phyloP scores from a whole-genome alignment of 1,284 basidiomycete species.

The Tilletia indica region DNA sequence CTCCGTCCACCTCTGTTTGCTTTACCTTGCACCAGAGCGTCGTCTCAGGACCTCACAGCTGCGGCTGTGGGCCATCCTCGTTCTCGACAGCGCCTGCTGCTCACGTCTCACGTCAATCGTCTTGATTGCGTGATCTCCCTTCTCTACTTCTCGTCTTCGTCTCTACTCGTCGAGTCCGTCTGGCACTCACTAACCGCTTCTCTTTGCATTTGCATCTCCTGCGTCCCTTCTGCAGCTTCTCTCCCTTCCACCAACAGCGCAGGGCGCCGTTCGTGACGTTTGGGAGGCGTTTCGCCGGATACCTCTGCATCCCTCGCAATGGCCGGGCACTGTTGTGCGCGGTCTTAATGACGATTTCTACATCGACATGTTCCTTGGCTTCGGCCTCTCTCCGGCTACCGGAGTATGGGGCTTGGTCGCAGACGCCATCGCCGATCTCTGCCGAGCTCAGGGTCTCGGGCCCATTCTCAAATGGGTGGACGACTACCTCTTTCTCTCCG shows the following conservation, averaged over 20 bases:
- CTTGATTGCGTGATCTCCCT: too few species aligned
- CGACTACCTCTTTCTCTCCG: slow-evolving; percentile 4
- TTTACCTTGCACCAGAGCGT: too few species aligned
- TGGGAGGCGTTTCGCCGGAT: background rate
- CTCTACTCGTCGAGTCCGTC: too few species aligned
- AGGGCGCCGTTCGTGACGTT: background rate
- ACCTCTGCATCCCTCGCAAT: background rate
- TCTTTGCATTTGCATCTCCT: background rate
- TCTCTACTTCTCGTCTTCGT: too few species aligned
- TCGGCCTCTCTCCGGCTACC: background rate
- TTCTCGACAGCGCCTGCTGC: too few species aligned
- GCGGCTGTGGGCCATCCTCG: too few species aligned
- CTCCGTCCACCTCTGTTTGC: too few species aligned
- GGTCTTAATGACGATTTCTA: background rate
- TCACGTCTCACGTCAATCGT: too few species aligned
- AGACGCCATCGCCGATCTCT: background rate
- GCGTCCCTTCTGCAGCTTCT: background rate
- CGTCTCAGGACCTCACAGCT: too few species aligned
- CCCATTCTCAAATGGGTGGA: slow-evolving; percentile 10
- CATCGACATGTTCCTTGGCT: slow-evolving; percentile 3
- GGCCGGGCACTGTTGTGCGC: background rate
- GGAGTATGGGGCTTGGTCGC: background rate
- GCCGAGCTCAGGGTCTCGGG: background rate
- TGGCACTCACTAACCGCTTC: too few species aligned
- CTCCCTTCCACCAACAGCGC: background rate